phyloP scores from a whole-genome alignment of 345 rosid species.

The Eucalyptus camaldulensis region DNA sequence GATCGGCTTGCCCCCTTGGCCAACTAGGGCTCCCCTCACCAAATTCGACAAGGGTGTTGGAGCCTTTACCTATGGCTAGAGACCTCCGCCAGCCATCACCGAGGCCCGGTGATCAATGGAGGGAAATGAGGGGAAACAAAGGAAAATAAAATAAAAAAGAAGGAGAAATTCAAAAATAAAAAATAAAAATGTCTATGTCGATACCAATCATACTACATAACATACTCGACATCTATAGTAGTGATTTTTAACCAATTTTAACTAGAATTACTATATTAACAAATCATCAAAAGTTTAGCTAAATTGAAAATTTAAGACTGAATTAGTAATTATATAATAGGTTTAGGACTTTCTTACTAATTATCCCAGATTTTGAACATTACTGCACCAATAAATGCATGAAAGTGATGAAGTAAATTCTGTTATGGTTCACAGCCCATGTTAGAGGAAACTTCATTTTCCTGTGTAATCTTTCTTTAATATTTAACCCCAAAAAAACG shows the following conservation, averaged over 20 bases:
- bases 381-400: neutral
- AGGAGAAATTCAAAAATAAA: too few relatives aligned
- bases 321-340: neutral
- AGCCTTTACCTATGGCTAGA: neutral
- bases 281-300: neutral
- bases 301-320: neutral
- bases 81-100: fast-evolving
- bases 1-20: neutral
- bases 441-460: neutral
- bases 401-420: neutral
- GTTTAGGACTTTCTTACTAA: neutral
- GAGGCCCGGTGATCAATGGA: neutral
- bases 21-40: neutral
- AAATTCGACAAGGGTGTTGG: fast-evolving
- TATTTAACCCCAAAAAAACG: neutral
- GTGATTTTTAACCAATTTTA: too few relatives aligned
- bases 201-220: fast-evolving
- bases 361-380: neutral
- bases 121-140: neutral
- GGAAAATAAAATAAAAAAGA: neutral
- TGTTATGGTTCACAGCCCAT: neutral
- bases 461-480: neutral
- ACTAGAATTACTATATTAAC: neutral
- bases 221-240: fast-evolving
- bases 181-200: neutral